Evolutionary conservation across 768 basidiomycete genomes (phyloP), one percentile per base, ranked within the genome.

Genomic region (Pleurotus cornucopiae): DNA sequence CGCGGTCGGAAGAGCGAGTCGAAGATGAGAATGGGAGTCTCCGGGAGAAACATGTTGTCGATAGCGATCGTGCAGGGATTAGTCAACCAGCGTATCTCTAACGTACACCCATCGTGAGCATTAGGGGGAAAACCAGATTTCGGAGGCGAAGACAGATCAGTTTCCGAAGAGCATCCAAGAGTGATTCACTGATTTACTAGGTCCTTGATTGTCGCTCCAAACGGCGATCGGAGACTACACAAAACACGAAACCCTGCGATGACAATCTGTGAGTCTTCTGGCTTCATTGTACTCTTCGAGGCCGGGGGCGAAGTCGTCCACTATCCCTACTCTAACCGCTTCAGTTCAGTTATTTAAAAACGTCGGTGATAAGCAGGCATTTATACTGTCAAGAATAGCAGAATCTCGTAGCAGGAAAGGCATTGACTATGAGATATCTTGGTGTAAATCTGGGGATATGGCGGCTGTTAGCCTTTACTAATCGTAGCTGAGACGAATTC

Each of bases 231-330:
- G 4, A 45, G 34, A 26, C 12, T 55, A 79, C 77, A 76, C 21
- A 78, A 77, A 7, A 81, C 70, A 63, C 80, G 81, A 66, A 81
- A 77, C 80, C 81, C 74, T 14, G 75, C 76, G 26, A 82, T 66
- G 49, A 83, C 78, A 16, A 89, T 83, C 58, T 84, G 80, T 2
- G 84, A 83, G 69, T 49, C 77, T 70, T 53, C 88, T 71, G 20
- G 87, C 88, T 62, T 89, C 87, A 55, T 89, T 88, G 66, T 89
- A 89, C n/a, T 85, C 72, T 65, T 88, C 86, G 61, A 86, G 87
- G 39, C 20, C 20, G 20, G 20, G 20, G 84, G 85, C 3, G 86
- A 83, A 9, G 84, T 88, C 6, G 86, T 88, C 57, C 86, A 89
- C 84, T 4, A 85, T 87, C 76, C 88, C 77, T 47, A 76, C 61